Evolutionary conservation across 1,284 basidiomycete genomes (phyloP).

Genomic region (Moesziomyces antarcticus): DNA sequence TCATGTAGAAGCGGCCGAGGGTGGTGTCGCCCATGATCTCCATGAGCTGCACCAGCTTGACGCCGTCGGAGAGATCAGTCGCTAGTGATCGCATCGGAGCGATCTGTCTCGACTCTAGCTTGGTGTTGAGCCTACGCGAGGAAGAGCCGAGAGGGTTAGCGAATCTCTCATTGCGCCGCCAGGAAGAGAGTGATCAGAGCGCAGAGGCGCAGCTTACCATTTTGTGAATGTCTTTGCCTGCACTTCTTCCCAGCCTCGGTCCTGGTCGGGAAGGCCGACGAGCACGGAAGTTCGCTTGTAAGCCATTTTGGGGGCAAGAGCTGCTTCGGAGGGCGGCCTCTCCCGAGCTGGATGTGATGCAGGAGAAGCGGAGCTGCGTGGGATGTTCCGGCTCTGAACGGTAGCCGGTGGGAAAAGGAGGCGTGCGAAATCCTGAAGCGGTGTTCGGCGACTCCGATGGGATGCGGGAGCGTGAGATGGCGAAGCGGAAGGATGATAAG

Average conservation of each 20-base stretch:
- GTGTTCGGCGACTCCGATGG: no score
- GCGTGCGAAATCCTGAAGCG: no score
- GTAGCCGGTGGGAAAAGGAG: no score
- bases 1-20: constrained; percentile 89
- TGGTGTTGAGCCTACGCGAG: constrained; percentile 87
- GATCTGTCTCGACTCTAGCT: constrained; percentile 84
- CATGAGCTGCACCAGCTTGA: constrained; percentile 80
- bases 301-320: constrained; percentile 36
- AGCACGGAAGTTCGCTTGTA: constrained; percentile 60
- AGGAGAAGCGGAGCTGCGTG: no score
- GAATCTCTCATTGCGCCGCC: no score
- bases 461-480: no score
- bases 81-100: constrained; percentile 91
- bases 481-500: no score
- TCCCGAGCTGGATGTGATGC: no score
- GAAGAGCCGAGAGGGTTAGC: not conserved
- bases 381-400: no score
- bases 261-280: constrained; percentile 60
- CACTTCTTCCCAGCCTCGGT: constrained; percentile 63
- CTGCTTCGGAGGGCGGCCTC: no score
- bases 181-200: no score
- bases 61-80: constrained; percentile 91
- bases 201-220: constrained; percentile 33
- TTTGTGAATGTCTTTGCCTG: constrained; percentile 66
- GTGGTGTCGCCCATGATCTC: constrained; percentile 77